These are phyloP conservation scores for Ustilago bromivora DNA, from an alignment of 1,284 basidiomycete species.

Conservation along the genomic window DNA sequence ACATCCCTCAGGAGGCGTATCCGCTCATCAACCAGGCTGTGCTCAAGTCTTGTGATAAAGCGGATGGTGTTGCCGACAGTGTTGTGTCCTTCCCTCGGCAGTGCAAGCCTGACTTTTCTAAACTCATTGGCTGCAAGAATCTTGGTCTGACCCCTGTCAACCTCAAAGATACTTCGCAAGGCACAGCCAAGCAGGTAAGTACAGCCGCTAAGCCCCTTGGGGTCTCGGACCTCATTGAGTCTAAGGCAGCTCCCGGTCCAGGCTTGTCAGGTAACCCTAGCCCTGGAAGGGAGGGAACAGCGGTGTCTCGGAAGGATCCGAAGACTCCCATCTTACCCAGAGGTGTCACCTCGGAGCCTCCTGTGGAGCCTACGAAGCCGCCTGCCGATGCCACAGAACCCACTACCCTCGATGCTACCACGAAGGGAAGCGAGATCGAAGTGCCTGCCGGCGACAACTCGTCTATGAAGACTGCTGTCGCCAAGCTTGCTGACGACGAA, in stretches of 20 bases:
- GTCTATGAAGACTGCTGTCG: neutral
- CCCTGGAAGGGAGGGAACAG: neutral
- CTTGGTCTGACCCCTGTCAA: slow-evolving; percentile 10
- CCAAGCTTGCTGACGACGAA: neutral
- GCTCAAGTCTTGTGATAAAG: slow-evolving; percentile 37
- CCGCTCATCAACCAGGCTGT: slow-evolving; percentile 39
- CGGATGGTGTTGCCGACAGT: slow-evolving; percentile 49
- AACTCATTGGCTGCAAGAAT: slow-evolving; percentile 29
- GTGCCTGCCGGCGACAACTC: neutral
- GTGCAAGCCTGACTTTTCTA: slow-evolving; percentile 40
- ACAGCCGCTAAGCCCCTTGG: neutral
- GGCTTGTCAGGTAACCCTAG: neutral
- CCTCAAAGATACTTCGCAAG: neutral
- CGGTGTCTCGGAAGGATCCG: neutral
- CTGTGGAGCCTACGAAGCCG: neutral
- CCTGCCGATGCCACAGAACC: neutral
- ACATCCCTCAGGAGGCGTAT: slow-evolving; percentile 30
- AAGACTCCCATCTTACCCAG: slow-evolving; percentile 15
- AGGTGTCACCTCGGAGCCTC: neutral
- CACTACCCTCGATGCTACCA: neutral
- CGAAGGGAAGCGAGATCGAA: neutral
- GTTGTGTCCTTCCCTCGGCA: slow-evolving; percentile 33
- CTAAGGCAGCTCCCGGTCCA: neutral
- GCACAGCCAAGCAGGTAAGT: neutral
- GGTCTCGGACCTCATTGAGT: too few relatives aligned